Conservation (phyloP, 305 asterid species). For the Fraxinus angustifolia region DNA sequence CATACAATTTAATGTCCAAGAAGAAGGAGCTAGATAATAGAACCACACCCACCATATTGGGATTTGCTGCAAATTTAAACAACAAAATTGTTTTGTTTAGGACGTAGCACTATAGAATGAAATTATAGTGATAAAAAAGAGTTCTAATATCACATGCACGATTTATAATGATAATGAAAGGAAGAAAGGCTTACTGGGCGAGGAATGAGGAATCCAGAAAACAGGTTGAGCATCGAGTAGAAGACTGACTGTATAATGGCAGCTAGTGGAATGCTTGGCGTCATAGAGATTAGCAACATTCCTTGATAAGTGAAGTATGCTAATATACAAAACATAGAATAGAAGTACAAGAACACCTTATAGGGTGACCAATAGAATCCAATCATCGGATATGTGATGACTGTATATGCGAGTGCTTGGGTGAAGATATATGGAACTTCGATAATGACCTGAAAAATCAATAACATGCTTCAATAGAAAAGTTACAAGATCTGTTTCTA, state of each 20-base stretch:
- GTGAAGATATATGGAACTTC: constrained; percentile 20
- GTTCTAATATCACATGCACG: not conserved
- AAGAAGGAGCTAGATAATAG: constrained; percentile 20
- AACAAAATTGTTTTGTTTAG: not conserved
- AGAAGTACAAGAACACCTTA: constrained; percentile 4
- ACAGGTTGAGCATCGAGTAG: constrained; percentile 12
- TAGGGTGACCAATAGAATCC: constrained; percentile 10
- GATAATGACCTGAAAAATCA: constrained; percentile 16
- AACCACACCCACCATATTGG: constrained; percentile 28
- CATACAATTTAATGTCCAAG: constrained; percentile 29
- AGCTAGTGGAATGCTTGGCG: constrained; percentile 17
- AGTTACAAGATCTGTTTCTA: not conserved
- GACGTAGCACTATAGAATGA: not conserved
- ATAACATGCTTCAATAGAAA: not conserved
- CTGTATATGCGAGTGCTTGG: constrained; percentile 14
- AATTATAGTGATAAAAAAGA: not conserved
- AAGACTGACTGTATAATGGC: constrained; percentile 14
- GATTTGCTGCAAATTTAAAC: constrained; percentile 22
- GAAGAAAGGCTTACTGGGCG: not conserved
- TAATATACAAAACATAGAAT: constrained; percentile 13
- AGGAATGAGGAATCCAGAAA: constrained; percentile 14
- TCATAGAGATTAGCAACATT: constrained; percentile 13
- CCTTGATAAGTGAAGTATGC: constrained; percentile 14
- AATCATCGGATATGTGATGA: constrained; percentile 25
- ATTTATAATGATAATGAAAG: not conserved